Percentiles rank a stretch among this genome's conserved stretches.
Evolutionary conservation across 495 filamentous ascomycete species (phyloP).

Genomic region (Pyronema domesticum): DNA sequence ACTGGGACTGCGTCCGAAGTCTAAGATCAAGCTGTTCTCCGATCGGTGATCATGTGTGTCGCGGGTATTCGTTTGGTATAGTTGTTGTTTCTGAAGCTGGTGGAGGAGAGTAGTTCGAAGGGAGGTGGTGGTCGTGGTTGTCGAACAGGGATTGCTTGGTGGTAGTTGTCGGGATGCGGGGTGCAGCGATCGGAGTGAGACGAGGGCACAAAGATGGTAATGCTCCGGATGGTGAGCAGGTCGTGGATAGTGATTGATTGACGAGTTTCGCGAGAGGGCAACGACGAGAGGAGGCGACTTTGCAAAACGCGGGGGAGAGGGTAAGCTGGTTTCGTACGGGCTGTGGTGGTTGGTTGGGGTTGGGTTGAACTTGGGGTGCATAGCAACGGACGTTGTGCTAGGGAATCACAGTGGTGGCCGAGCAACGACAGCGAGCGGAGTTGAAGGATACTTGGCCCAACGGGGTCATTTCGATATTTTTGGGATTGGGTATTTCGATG

Average conservation of each 20-base stretch:
- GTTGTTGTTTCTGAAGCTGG: background rate
- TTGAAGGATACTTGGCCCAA: too few species aligned
- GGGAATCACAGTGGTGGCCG: too few species aligned
- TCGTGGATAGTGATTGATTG: too few species aligned
- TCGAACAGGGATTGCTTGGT: slow-evolving; percentile 2
- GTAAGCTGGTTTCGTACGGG: background rate
- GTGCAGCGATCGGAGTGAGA: too few species aligned
- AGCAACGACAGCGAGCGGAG: too few species aligned
- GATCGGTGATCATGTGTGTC: slow-evolving; percentile 17
- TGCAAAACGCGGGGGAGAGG: slow-evolving; percentile 1
- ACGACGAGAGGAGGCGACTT: background rate
- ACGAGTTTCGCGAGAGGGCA: too few species aligned
- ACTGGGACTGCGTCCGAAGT: slow-evolving; percentile 9
- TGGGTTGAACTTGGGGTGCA: background rate
- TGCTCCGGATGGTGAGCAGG: slow-evolving; percentile 1
- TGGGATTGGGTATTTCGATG: too few species aligned
- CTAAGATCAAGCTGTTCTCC: slow-evolving; percentile 10
- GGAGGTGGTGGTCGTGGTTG: slow-evolving; percentile 14
- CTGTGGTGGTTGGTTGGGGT: too few species aligned
- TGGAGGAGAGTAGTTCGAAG: slow-evolving; percentile 16
- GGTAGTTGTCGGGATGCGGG: too few species aligned
- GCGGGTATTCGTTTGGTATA: background rate
- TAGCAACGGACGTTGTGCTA: background rate
- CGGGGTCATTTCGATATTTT: too few species aligned
- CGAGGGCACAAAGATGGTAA: background rate